Evolutionary conservation across 1,139 yeast genomes (phyloP), one percentile per base, ranked within the genome.

Genomic region (Pichia norvegensis): DNA sequence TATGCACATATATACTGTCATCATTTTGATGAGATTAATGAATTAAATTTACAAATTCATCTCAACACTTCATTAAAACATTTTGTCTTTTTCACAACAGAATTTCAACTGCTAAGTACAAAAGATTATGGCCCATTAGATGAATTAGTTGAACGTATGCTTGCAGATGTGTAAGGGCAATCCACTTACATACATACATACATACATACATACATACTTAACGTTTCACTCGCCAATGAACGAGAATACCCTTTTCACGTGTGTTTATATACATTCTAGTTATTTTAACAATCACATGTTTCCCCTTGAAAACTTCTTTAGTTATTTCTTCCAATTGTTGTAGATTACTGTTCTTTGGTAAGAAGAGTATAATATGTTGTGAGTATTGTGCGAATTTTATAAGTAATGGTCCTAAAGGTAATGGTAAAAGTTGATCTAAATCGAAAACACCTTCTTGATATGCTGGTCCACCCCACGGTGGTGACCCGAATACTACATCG

Each of bases 1-100:
- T 94, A 94, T 62, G 97, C 98, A 3, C 99, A 92, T 67, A 86
- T 92, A 40, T 92, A 92, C 65, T 92, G 98, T 61, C 97, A 92
- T 61, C 99, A 92, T 64, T 92, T 92, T 66, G 95, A 88, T 63
- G 96, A 90, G 63, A 85, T 92, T 47, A 78, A 88, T 39, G 97
- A 90, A 61, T 72, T 92, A 56, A 96, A 96, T 1, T 70, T 92
- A 56, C 96, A 90, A 64, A 85, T 95, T 25, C 96, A 92, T 58
- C 72, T 92, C 55, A 92, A 92, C 63, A 92, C 99, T 5, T 83
- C 95, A 58, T 79, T 92, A 60, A 92, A 94, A 67, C 99, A 92
- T 63, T 92, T 87, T 62, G 90, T 90, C 41, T 72, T 90, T 55
- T 92, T 92, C 64, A 78, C 87, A 47, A 82, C 78, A 57, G 95